Base-by-base conservation (phyloP, 805 yeast species). In the Priceomyces castillae region DNA sequence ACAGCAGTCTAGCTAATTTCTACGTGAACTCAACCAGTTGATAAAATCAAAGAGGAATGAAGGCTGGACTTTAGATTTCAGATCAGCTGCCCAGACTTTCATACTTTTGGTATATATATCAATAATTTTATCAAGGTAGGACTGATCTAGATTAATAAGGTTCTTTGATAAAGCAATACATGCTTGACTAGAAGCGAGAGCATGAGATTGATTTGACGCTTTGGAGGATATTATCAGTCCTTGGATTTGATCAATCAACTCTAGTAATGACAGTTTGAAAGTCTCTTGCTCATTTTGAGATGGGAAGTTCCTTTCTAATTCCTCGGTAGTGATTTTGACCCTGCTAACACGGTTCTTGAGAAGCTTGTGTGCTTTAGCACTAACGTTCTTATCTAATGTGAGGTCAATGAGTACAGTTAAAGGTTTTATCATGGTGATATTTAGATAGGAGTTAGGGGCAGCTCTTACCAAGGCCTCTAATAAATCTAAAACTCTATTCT, bases 401-500 rank as follows among this genome's bases (percentile, higher is more conserved):
- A 80, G 63, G 39, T 75, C 73, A 51, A 90, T 77, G 46, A 87
- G 69, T 17, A 66, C 66, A 36, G 88, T 59, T 47, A 89, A 62
- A 1, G 90, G 88, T 22, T 68, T 57, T 3, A 82, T 62, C 48
- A 79, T 65, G 2, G 68, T 56, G 23, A 83, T 47, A 42, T 68
- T 65, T 43, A 76, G 57, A 25, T 53, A 42, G 6, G 74, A 68
- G 37, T 64, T 58, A 37, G 73, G 74, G 54, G 74, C 75, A 26
- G 57, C 57, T 49, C 74, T 77, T 46, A 71, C 65, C 54, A 78
- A 88, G 4, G 77, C 65, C 18, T 87, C 95, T 17, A 92, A 57
- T 56, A 92, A 69, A 54, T 90, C 97, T 40, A 92, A 65, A 6
- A 89, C 76, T 43, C 96, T 73, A 51, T 77, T 79, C 57, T 92